These are phyloP conservation scores for Eucalyptus polybractea DNA, from an alignment of 345 rosid genomes.

Conservation along the genomic window DNA sequence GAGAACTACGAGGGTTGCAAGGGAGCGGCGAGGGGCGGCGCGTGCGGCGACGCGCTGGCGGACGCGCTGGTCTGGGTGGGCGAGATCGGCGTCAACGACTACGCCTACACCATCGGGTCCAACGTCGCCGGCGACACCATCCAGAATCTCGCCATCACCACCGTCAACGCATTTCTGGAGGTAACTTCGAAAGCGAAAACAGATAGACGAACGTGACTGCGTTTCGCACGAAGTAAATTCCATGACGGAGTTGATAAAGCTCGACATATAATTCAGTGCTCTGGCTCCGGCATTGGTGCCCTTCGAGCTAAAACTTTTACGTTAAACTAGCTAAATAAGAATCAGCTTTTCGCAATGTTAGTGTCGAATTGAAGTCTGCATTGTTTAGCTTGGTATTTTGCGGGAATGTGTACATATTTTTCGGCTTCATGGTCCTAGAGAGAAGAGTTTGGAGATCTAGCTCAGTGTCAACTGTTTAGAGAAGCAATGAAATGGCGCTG, in stretches of 20 bases:
- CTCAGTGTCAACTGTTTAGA: background rate
- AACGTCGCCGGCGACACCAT: conserved; percentile 35
- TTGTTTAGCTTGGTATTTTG: background rate
- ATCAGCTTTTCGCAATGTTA: background rate
- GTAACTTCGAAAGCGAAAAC: conserved; percentile 2
- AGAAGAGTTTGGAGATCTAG: background rate
- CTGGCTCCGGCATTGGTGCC: background rate
- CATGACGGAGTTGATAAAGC: background rate
- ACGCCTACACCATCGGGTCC: conserved; percentile 62
- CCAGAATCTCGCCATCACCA: conserved; percentile 27
- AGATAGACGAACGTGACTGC: no score
- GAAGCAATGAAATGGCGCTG: background rate
- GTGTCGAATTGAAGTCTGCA: background rate
- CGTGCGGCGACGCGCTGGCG: conserved; percentile 21
- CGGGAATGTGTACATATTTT: background rate
- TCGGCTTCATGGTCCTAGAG: background rate
- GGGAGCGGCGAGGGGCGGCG: background rate
- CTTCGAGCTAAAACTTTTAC: background rate
- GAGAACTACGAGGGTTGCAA: conserved; percentile 28
- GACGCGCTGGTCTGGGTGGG: conserved; percentile 87
- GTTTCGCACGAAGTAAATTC: background rate
- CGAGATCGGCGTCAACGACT: conserved; percentile 88
- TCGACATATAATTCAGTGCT: background rate
- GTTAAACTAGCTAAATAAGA: background rate
- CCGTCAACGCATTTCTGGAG: conserved; percentile 34